Conservation (phyloP, 305 asterid species). For the Nicotiana rustica region DNA sequence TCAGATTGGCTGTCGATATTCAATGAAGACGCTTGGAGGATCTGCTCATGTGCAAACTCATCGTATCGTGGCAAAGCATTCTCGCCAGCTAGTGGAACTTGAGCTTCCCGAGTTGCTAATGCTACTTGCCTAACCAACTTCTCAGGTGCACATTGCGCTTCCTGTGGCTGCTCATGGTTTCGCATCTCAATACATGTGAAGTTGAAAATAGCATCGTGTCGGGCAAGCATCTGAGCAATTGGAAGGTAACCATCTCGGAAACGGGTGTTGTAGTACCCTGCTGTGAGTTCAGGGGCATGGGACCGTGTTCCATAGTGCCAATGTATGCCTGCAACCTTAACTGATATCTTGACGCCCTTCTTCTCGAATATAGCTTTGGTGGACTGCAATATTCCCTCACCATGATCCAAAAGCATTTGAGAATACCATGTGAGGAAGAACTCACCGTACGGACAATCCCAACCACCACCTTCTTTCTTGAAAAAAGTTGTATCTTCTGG, state of each 20-base stretch:
- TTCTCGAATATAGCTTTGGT: constrained; percentile 11
- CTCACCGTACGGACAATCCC: constrained; percentile 24
- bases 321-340: constrained; percentile 35
- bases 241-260: constrained; percentile 36
- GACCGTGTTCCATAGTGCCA: constrained; percentile 37
- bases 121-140: constrained; percentile 35
- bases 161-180: constrained; percentile 33
- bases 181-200: constrained; percentile 38
- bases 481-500: constrained; percentile 36
- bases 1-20: neutral
- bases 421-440: constrained; percentile 39
- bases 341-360: constrained; percentile 32
- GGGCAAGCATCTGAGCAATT: constrained; percentile 29
- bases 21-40: constrained; percentile 21
- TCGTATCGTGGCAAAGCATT: constrained; percentile 32
- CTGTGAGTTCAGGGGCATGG: constrained; percentile 36
- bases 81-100: constrained; percentile 33
- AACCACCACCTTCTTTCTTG: constrained; percentile 25
- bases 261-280: constrained; percentile 35
- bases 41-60: constrained; percentile 30
- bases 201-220: constrained; percentile 36
- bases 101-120: constrained; percentile 11
- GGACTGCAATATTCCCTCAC: constrained; percentile 31
- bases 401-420: constrained; percentile 36
- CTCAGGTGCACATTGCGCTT: constrained; percentile 36